A percentile compares a stretch with the other conserved stretches of the same genome.
phyloP scores from a whole-genome alignment of 805 yeast genomes.

The Phaffomyces antillensis region DNA sequence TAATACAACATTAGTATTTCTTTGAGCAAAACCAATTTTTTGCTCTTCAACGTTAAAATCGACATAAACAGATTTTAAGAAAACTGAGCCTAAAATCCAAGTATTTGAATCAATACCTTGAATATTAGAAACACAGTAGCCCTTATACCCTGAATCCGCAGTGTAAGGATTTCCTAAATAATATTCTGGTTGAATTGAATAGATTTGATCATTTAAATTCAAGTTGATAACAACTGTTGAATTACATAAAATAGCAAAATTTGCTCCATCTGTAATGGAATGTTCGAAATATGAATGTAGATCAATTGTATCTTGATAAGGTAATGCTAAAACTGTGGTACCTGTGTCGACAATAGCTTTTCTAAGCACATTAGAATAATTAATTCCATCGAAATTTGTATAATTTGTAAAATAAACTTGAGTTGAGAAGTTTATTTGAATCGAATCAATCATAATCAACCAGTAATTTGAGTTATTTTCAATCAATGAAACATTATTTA shows the following conservation, averaged over 20 bases:
- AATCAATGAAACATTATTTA: slow-evolving; percentile 33
- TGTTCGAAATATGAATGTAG: slow-evolving; percentile 45
- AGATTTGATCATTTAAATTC: slow-evolving; percentile 36
- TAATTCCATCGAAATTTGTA: slow-evolving; percentile 6
- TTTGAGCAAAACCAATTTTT: slow-evolving; percentile 47
- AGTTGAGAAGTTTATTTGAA: slow-evolving; percentile 28
- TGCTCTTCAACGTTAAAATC: slow-evolving; percentile 48
- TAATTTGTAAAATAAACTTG: slow-evolving; percentile 26
- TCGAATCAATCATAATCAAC: slow-evolving; percentile 38
- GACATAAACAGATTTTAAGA: slow-evolving; percentile 47
- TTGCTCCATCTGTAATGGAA: slow-evolving; percentile 52
- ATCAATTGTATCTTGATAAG: slow-evolving; percentile 45
- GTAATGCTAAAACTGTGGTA: slow-evolving; percentile 53
- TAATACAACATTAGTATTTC: slow-evolving; percentile 25
- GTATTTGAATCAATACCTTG: slow-evolving; percentile 44
- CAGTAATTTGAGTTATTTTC: slow-evolving; percentile 37
- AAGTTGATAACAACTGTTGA: slow-evolving; percentile 35
- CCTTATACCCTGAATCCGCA: slow-evolving; percentile 28
- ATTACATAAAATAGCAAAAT: slow-evolving; percentile 55
- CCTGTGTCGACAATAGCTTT: slow-evolving; percentile 57
- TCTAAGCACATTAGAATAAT: slow-evolving; percentile 22
- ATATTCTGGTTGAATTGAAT: slow-evolving; percentile 35
- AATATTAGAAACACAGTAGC: slow-evolving; percentile 57
- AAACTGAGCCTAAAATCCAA: slow-evolving; percentile 64
- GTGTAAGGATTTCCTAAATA: slow-evolving; percentile 46